These are phyloP conservation scores for Aethionema arabicum DNA, from an alignment of 345 rosid species.

Conservation along the genomic window DNA sequence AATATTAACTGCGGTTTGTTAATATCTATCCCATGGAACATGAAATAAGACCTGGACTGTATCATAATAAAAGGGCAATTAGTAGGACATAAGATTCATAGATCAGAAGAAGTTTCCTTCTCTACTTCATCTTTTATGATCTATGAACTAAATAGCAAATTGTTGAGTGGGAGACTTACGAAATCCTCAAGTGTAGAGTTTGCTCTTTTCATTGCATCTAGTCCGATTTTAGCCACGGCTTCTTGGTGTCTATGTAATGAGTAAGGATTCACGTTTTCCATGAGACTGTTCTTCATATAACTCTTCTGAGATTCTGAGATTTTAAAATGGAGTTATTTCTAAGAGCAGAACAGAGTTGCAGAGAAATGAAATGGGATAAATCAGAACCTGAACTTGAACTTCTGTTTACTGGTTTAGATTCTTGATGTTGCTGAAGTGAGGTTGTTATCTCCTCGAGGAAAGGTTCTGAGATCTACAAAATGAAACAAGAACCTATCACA, in stretches of 20 bases:
- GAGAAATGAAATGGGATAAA: background rate
- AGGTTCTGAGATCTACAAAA: constrained; percentile 45
- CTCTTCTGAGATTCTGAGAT: constrained; percentile 27
- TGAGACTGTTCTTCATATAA: constrained; percentile 24
- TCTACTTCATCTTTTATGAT: background rate
- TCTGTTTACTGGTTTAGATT: constrained; percentile 9
- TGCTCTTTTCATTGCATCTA: constrained; percentile 81
- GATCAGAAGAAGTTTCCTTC: constrained; percentile 2
- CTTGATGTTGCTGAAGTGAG: constrained; percentile 31
- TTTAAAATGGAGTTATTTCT: background rate
- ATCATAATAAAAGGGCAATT: constrained; percentile 17
- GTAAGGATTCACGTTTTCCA: constrained; percentile 15
- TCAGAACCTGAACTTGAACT: constrained; percentile 31
- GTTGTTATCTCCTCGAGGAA: constrained; percentile 55
- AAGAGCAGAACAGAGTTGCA: background rate
- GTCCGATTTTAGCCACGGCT: constrained; percentile 53
- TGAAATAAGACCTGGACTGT: constrained; percentile 93
- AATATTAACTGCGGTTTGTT: constrained; percentile 55
- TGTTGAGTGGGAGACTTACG: constrained; percentile 43
- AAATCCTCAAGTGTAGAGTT: constrained; percentile 94
- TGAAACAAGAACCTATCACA: background rate
- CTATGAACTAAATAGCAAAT: constrained; percentile 9
- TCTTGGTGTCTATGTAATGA: constrained; percentile 17
- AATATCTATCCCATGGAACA: constrained; percentile 79
- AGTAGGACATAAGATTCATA: background rate